These are phyloP conservation scores for Cyclotella cryptica DNA, from an alignment of 108 stramenopile genomes.

Conservation along the genomic window DNA sequence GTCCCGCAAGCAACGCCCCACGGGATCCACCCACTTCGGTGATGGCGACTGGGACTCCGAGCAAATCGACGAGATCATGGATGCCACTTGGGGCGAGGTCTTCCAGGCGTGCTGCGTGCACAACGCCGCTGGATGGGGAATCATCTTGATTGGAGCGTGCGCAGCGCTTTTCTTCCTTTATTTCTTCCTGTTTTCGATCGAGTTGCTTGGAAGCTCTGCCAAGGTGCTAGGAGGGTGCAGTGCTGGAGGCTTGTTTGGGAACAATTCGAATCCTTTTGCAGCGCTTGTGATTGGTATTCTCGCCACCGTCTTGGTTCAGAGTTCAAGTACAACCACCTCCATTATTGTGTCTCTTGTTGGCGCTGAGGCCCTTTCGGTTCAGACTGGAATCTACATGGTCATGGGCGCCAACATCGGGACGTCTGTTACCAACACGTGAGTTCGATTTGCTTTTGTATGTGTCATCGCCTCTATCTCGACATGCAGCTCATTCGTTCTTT, in stretches of 20 bases:
- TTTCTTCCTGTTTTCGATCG: constrained; percentile 89
- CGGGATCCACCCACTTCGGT: constrained; percentile 74
- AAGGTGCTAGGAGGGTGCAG: constrained; percentile 86
- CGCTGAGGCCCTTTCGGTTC: constrained; percentile 65
- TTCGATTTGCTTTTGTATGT: background rate
- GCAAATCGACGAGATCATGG: constrained; percentile 25
- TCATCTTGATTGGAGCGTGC: constrained; percentile 57
- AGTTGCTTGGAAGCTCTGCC: constrained; percentile 79
- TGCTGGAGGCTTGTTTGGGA: constrained; percentile 82
- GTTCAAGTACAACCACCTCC: constrained; percentile 89
- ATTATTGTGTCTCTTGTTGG: constrained; percentile 88
- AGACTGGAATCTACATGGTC: constrained; percentile 86
- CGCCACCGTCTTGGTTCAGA: constrained; percentile 87
- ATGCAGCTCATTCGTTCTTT: background rate
- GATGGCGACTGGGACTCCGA: constrained; percentile 63
- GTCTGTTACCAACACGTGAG: constrained; percentile 76
- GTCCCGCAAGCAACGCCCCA: constrained; percentile 64
- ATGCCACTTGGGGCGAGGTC: constrained; percentile 87
- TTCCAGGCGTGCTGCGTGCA: constrained; percentile 74
- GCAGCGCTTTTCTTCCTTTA: constrained; percentile 83
- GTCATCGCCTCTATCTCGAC: background rate
- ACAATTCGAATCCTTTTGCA: constrained; percentile 88
- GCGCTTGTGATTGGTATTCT: constrained; percentile 86
- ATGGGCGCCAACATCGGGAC: constrained; percentile 95
- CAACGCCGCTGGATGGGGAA: constrained; percentile 64